Percentiles rank a stretch among this genome's conserved stretches.
Conservation (phyloP, 2,329 filamentous ascomycete genomes). For the Ophiostoma australiae region DNA sequence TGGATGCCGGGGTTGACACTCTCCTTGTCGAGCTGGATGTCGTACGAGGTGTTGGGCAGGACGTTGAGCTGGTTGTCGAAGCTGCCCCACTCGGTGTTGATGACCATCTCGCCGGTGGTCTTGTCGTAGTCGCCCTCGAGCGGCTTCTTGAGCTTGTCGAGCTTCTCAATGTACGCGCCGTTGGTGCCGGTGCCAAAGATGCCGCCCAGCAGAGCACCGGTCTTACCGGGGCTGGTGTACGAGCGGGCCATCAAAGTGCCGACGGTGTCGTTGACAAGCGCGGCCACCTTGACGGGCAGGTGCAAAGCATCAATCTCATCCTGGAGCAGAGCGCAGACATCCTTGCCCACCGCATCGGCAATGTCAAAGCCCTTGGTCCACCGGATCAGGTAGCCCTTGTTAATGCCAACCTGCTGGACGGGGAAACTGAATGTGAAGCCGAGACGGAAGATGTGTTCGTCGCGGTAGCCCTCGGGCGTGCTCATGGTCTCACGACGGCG, state of each 20-base stretch:
- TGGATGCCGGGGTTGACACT: slow-evolving; percentile 91
- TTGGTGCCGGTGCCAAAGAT: slow-evolving; percentile 98
- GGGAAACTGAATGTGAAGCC: slow-evolving; percentile 99
- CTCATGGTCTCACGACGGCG: slow-evolving; percentile 59
- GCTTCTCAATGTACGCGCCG: slow-evolving; percentile 92
- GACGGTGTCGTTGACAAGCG: slow-evolving; percentile 94
- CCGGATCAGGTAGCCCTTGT: slow-evolving; percentile 86
- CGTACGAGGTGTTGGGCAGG: slow-evolving; percentile 79
- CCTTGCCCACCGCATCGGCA: slow-evolving; percentile 85
- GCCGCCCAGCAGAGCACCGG: slow-evolving; percentile 81
- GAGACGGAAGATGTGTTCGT: slow-evolving; percentile 80
- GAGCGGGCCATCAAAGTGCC: slow-evolving; percentile 96
- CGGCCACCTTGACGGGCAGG: slow-evolving; percentile 89
- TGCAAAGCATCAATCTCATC: slow-evolving; percentile 78
- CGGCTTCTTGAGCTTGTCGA: slow-evolving; percentile 75
- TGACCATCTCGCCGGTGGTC: slow-evolving; percentile 86
- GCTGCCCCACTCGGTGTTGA: slow-evolving; percentile 98
- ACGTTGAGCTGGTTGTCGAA: slow-evolving; percentile 93
- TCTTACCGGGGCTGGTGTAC: slow-evolving; percentile 86
- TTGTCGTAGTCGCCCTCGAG: slow-evolving; percentile 66
- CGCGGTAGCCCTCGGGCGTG: slow-evolving; percentile 54
- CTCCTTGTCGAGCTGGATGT: slow-evolving; percentile 68
- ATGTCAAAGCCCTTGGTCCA: slow-evolving; percentile 99
- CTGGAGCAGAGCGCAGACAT: slow-evolving; percentile 88
- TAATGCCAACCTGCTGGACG: slow-evolving; percentile 88